Evolutionary conservation across 148 eudicot genomes (phyloP), one percentile per base, ranked within the genome.

Genomic region (Suaeda aralocaspica): DNA sequence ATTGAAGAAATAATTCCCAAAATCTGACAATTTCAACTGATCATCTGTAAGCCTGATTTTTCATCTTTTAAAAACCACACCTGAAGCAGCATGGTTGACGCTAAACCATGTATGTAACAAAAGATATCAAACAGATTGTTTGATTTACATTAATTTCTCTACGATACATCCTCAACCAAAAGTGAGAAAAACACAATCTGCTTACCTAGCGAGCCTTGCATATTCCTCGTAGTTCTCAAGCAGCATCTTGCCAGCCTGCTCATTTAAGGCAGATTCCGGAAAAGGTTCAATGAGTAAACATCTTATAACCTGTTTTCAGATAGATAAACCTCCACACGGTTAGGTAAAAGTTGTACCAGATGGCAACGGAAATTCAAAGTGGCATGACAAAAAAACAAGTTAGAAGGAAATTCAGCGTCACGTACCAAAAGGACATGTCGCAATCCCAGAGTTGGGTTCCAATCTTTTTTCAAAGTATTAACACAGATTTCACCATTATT

Each of bases 181-280:
- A 22, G 21, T 22, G 15, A 8, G 9, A 46, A 46, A 46, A 5
- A n/a, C n/a, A n/a, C n/a, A 49, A 49, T 6, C 0, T 19, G 22
- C 24, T 8, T 59, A 83, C 98, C 92, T 91, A 25, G 98, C 98
- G 81, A 78, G 92, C 72, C 91, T 82, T 48, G 98, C 98, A 79
- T 93, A 93, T 77, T 93, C 98, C 33, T 93, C 97, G 31, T 93
- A 93, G 60, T 93, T 74, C 72, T 93, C 98, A 68, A 93, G 97
- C 16, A 93, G 83, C 98, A 93, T 82, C 76, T 91, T 93, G 77
- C 98, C 98, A 55, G 98, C 98, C 71, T 91, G 96, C 82, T 91
- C 98, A 74, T 93, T 93, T 56, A 91, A 77, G 58, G 98, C 98
- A 22, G 98, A 93, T 80, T 93, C 98, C 30, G 98, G 98, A 75